Base-by-base conservation (phyloP, 768 basidiomycete genomes). In the Candolleomyces efflorescens region DNA sequence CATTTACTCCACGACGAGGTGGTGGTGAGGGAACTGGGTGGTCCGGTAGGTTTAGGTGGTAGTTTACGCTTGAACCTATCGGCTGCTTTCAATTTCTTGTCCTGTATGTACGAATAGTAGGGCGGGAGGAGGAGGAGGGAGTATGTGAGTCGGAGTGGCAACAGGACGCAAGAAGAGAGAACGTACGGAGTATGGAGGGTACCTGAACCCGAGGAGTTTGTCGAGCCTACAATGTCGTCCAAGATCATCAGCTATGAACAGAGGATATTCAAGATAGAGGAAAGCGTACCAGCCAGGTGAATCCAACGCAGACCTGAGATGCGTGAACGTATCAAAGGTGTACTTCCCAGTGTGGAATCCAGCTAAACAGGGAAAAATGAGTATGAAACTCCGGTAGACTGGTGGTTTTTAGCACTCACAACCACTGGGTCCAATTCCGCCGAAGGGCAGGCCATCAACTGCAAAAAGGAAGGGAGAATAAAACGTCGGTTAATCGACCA, bases 251-350 rank as follows among this genome's bases (percentile, higher is more conserved):
- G 18, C 26, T 12, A 50, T 58, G 57, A 23, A 36, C 18, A 38
- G 6, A 46, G 18, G 24, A 17, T 12, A 2, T 2, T 10, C 9
- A 20, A 18, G 2, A 23, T 20, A 23, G n/a, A 22, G 1, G 41
- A 24, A 23, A 20, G 51, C 76, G 45, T 60, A 87, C 86, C 80
- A 83, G 66, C 75, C 68, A 3, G 88, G 86, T 22, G 82, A 78
- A 60, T 87, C 82, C 37, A 82, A 52, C 0, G 86, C 81, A 4
- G 85, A 67, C 53, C 92, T 81, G 23, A 81, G 62, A 66, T 93
- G 90, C 0, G 90, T 91, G 72, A 94, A 94, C 65, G 80, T 74
- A 59, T 91, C 87, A 62, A 93, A 94, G 4, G 77, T 73, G 64
- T 75, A 87, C 65, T 91, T 91, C 37, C 91, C 87, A 3, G 85